Evolutionary conservation across 352 stramenopile genomes (phyloP).

Genomic region (Phytophthora foliorum): DNA sequence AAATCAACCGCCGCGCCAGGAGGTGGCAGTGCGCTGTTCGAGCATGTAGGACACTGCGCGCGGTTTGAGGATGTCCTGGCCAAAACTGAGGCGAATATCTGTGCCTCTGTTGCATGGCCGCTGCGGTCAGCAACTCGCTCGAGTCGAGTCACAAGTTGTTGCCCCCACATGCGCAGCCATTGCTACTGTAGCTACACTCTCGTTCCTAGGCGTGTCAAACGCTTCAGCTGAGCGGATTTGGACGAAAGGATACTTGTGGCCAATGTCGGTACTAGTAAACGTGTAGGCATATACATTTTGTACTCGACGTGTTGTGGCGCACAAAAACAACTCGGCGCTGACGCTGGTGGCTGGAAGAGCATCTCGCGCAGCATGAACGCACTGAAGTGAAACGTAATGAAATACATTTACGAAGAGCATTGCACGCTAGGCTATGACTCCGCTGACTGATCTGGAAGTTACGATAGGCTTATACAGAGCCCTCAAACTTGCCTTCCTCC

Average conservation of each 20-base stretch:
- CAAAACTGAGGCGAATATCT: conserved; percentile 12
- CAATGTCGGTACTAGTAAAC: no score
- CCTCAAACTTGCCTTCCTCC: conserved; percentile 63
- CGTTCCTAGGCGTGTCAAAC: background rate
- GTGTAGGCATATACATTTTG: no score
- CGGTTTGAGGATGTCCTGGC: conserved; percentile 7
- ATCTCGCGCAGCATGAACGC: no score
- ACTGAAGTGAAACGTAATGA: conserved; percentile 33
- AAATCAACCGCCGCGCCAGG: conserved; percentile 24
- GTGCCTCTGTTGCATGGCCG: conserved; percentile 11
- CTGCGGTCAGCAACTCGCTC: background rate
- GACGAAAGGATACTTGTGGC: no score
- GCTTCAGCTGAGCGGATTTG: background rate
- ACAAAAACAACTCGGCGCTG: no score
- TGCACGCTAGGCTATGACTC: conserved; percentile 26
- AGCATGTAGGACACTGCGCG: conserved; percentile 28
- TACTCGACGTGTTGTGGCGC: no score
- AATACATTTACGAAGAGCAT: conserved; percentile 41
- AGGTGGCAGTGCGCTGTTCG: conserved; percentile 18
- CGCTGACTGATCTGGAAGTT: background rate
- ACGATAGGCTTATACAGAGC: conserved; percentile 48
- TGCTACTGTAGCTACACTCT: background rate
- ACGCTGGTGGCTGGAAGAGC: no score
- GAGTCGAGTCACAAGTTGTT: background rate
- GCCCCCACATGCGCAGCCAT: no score